Base-by-base conservation (phyloP, 495 filamentous ascomycete species). In the Evernia prunastri region DNA sequence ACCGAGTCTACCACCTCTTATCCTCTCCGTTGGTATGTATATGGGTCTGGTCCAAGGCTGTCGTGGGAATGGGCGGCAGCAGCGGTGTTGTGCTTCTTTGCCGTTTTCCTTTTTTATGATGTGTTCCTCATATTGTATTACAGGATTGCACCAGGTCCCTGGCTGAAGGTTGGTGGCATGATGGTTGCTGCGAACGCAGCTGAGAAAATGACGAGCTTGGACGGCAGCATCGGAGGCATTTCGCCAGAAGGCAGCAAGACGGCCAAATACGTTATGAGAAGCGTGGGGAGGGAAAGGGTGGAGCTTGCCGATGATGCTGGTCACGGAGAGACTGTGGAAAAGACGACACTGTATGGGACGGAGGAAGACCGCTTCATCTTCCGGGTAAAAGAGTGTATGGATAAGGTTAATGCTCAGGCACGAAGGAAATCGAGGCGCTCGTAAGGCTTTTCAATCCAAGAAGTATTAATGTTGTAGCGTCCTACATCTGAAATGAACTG, bases 261-360 rank as follows among this genome's bases (percentile, higher is more conserved):
- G 33, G 25, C 39, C n/a, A 61, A 61, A 39, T 61, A 61, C 23
- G 18, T 18, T 23, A 23, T 49, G 43, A 49, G 43, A 49, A 49
- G 23, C 23, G 43, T 18, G 18, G 43, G 43, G 23, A 23, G 18
- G 43, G 43, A 23, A 17, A 23, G 23, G 18, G 43, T 12, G 23
- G 23, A 49, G 23, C 18, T 49, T 23, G 18, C 18, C 43, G 43
- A 49, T 23, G 43, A 49, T 23, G 43, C 23, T 23, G 43, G 43
- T 49, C 43, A 49, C 18, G 43, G 43, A 23, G 43, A 77, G 56
- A n/a, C n/a, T n/a, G n/a, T n/a, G n/a, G n/a, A n/a, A n/a, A n/a
- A n/a, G n/a, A n/a, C n/a, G n/a, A n/a, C n/a, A n/a, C n/a, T n/a
- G n/a, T n/a, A n/a, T n/a, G n/a, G n/a, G n/a, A n/a, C n/a, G n/a